Percentiles rank a stretch among this genome's conserved stretches.
These are phyloP conservation scores for Cystoisospora suis DNA, from an alignment of 169 alveolate species.

Conservation along the genomic window DNA sequence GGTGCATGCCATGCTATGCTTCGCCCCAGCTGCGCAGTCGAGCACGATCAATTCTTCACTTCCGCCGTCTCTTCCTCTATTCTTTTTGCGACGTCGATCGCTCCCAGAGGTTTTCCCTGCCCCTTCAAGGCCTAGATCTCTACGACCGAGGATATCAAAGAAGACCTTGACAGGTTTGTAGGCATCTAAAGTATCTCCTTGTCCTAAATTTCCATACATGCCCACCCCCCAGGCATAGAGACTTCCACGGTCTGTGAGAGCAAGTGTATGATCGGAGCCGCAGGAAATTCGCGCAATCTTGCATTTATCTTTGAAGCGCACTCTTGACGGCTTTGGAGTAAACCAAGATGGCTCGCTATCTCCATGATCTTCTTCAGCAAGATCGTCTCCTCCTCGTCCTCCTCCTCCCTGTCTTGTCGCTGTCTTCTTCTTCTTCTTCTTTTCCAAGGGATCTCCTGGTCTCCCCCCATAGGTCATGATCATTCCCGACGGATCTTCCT, in stretches of 20 bases:
- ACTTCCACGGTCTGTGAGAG: conserved; percentile 75
- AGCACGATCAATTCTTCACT: background rate
- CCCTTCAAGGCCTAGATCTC: too few relatives aligned
- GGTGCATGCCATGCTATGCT: conserved; percentile 45
- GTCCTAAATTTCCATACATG: conserved; percentile 78
- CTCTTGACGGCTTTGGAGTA: conserved; percentile 78
- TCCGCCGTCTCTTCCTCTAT: background rate
- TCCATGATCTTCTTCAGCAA: background rate
- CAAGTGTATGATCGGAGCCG: conserved; percentile 83
- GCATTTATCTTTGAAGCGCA: conserved; percentile 70
- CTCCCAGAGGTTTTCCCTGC: background rate
- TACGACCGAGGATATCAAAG: too few relatives aligned
- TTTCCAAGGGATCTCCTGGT: conserved; percentile 13
- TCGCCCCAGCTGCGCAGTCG: conserved; percentile 52
- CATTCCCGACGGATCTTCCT: background rate
- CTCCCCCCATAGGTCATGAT: background rate
- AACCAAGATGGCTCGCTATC: conserved; percentile 78
- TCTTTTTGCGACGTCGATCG: background rate
- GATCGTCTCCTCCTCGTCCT: background rate
- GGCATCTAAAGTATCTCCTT: conserved; percentile 71
- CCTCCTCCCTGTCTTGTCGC: conserved; percentile 8
- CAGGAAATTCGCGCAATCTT: conserved; percentile 74
- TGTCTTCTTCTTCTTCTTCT: background rate
- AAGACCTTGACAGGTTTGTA: conserved; percentile 69
- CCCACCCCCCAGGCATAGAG: conserved; percentile 85